phyloP scores from a whole-genome alignment of 1,139 yeast species.

The Candida smagusa region DNA sequence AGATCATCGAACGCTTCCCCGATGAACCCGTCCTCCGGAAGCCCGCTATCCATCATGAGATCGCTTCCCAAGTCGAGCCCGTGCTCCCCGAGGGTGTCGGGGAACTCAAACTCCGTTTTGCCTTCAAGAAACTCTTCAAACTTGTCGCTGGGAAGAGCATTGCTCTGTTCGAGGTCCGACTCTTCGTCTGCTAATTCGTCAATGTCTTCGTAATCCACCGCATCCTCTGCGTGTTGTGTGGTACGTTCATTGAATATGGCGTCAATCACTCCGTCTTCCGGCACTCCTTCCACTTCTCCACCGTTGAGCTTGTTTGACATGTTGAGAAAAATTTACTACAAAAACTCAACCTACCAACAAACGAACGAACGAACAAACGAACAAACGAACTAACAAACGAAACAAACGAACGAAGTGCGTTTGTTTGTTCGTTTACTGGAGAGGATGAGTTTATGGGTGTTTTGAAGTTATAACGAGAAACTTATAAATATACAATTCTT shows the following conservation, averaged over 20 bases:
- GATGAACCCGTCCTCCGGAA: constrained; percentile 1
- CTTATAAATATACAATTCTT: too few relatives aligned
- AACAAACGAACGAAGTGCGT: background rate
- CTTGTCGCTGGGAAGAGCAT: constrained; percentile 8
- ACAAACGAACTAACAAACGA: background rate
- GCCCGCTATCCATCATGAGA: background rate
- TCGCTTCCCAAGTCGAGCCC: background rate
- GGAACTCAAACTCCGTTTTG: constrained; percentile 13
- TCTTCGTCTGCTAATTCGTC: constrained; percentile 94
- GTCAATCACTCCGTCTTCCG: constrained; percentile 35
- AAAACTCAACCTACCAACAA: too few relatives aligned
- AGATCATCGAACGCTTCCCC: constrained; percentile 4
- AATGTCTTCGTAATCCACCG: constrained; percentile 93
- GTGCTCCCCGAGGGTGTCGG: background rate
- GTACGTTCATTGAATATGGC: constrained; percentile 36
- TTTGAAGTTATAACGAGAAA: too few relatives aligned
- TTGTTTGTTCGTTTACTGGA: background rate
- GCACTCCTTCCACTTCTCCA: constrained; percentile 12
- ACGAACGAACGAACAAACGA: background rate
- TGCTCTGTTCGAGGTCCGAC: constrained; percentile 26
- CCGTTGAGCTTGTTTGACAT: background rate
- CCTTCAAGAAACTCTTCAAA: constrained; percentile 20
- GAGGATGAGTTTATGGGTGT: background rate
- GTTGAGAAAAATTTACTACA: background rate
- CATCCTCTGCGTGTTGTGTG: constrained; percentile 81